A percentile compares a stretch with the other conserved stretches of the same genome.
Conservation (phyloP, 2,329 filamentous ascomycete species). For the Elsinoe arachidis region DNA sequence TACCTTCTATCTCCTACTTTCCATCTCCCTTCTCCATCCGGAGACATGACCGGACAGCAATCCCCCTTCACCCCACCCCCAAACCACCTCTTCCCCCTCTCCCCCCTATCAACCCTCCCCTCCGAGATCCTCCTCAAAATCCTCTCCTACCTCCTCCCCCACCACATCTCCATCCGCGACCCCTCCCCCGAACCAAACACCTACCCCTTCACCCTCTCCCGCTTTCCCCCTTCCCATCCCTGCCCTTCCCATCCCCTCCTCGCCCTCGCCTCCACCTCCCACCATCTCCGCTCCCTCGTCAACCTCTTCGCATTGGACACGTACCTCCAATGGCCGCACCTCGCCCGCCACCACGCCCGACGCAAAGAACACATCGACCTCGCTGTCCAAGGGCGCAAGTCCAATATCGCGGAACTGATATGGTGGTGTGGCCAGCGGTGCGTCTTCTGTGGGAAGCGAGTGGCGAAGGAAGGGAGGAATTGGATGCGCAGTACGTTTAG, state of each 20-base stretch:
- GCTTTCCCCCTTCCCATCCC: background rate
- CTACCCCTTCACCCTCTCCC: background rate
- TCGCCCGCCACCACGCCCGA: background rate
- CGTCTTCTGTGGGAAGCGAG: background rate
- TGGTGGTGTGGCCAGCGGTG: background rate
- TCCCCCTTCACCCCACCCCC: background rate
- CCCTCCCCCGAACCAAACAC: background rate
- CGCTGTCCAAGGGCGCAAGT: background rate
- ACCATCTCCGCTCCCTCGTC: background rate
- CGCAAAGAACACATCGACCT: background rate
- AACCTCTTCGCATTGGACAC: background rate
- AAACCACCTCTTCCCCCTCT: background rate
- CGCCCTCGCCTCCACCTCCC: background rate
- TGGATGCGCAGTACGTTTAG: background rate
- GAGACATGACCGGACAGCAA: background rate
- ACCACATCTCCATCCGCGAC: background rate
- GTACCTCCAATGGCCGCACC: background rate
- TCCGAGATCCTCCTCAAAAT: background rate
- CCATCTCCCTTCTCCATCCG: no score
- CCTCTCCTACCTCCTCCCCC: background rate
- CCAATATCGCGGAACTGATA: background rate
- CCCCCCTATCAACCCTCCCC: background rate
- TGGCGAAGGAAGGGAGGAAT: background rate
- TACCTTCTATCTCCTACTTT: no score
- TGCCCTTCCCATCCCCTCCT: background rate